Base-by-base conservation (phyloP, 2,329 filamentous ascomycete species). In the Zymoseptoria tritici region DNA sequence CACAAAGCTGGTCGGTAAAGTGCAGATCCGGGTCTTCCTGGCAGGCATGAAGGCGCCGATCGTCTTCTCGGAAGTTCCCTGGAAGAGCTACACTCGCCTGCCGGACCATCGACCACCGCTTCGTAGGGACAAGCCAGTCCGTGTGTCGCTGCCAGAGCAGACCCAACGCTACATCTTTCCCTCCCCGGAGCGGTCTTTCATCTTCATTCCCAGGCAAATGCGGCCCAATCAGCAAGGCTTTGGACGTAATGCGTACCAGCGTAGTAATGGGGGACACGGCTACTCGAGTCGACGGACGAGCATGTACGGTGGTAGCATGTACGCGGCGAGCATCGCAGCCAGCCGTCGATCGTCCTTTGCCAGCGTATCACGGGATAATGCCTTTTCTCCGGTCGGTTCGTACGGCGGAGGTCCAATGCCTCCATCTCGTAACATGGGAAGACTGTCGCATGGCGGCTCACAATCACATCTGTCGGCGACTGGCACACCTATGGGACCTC, bases 131-230 rank as follows among this genome's bases (percentile, higher is more conserved):
- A 99, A 97, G 73, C 94, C 94, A 7, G 94, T 97, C 49, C 88
- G 94, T 55, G 90, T 99, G 66, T 97, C 91, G 8, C 80, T 99
- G 50, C 93, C 94, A 1, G 82, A 88, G 26, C 83, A 89, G 64
- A 80, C 85, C 11, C 89, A 91, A 42, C 85, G 89, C 63, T 97
- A 97, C 74, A 92, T 97, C 62, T 96, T 94, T 75, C 94, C 94
- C 5, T 89, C 91, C 2, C 81, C 84, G 53, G 92, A 97, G 69
- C 83, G 94, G 65, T 97, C 94, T 0, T 99, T 99, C 74, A 96
- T 97, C 69, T 99, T 99, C 76, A 99, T 99, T 62, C 94, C 94
- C 11, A 84, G 94, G 66, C 93, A 93, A 9, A 83, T 97, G 78
- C 85, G 94, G 66, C 94, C 94, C 13, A 97, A 96, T 72, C 91